Evolutionary conservation across 1,284 basidiomycete genomes (phyloP), one percentile per base, ranked within the genome.

Genomic region (Leccinum holopus): DNA sequence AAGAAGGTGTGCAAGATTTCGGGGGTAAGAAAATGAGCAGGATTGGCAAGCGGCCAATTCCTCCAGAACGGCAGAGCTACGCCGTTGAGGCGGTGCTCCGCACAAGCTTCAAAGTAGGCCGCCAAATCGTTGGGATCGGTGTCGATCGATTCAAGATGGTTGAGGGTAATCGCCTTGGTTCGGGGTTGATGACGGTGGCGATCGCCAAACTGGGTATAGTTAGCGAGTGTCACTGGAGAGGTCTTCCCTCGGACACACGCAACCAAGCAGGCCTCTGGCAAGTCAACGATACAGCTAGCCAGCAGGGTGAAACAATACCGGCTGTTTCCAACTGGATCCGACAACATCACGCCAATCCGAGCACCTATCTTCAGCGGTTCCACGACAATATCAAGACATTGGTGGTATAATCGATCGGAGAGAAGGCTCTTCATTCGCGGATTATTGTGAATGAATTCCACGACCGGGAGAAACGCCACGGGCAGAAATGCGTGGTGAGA

Each of bases 391-490:
- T 51, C 49, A 51, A 51, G 21, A 18, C 49, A 51, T 25, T 25
- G 11, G 7, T 51, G 49, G 12, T 51, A 51, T 5, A 51, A 18
- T 4, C n/a, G 18, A 51, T 51, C 49, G 3, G n/a, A 18, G 49
- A 51, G 49, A 12, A 65, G 9, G 4, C 55, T 16, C 3, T 56
- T 5, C 52, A 63, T 63, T 8, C 14, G 11, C 6, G 25, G 54
- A 9, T 57, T 56, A 7, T 30, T 30, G 32, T 65, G 53, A 11
- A 62, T 63, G 41, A 75, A 78, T 39, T 69, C 69, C 3, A 74
- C 65, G 21, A 76, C 67, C 0, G 74, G 77, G 1, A 78, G 60
- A 4, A 77, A 65, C 2, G 70, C 72, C 21, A 71, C 51, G 0
- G 77, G 67, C 1, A 72, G 44, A 44, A 74, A 77, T 1, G 67